phyloP scores from a whole-genome alignment of 352 stramenopile species.

The Pythium sukuiense region DNA sequence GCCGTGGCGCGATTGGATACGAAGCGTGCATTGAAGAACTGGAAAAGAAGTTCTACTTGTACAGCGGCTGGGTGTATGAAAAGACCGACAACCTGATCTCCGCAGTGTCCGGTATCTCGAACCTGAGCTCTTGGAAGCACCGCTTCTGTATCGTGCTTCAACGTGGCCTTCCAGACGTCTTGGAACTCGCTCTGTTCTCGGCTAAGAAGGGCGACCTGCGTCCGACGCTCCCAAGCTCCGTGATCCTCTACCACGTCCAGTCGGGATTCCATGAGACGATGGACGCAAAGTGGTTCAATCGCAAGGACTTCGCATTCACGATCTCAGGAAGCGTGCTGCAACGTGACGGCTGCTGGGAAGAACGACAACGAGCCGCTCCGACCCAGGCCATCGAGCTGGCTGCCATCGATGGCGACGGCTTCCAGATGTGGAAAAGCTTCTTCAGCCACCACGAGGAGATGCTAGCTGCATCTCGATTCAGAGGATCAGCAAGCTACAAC shows the following conservation, averaged over 20 bases:
- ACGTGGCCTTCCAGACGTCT: slow-evolving; percentile 48
- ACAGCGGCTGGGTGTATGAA: slow-evolving; percentile 35
- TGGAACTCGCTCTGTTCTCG: slow-evolving; percentile 76
- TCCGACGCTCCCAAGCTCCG: slow-evolving; percentile 51
- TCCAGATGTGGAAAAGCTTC: slow-evolving; percentile 61
- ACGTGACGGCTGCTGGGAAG: slow-evolving; percentile 28
- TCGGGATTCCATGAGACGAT: slow-evolving; percentile 39
- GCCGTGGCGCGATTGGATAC: slow-evolving; percentile 4
- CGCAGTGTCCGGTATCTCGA: slow-evolving; percentile 29
- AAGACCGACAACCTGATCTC: slow-evolving; percentile 36
- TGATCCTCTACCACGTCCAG: slow-evolving; percentile 63
- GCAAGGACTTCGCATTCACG: slow-evolving; percentile 61
- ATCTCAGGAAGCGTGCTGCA: slow-evolving; percentile 35
- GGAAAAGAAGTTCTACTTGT: slow-evolving; percentile 35
- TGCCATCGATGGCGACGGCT: slow-evolving; percentile 41
- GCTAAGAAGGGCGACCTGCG: slow-evolving; percentile 46
- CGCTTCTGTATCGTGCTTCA: slow-evolving; percentile 73
- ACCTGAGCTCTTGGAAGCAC: slow-evolving; percentile 34
- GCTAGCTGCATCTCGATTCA: neutral
- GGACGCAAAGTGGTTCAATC: slow-evolving; percentile 75
- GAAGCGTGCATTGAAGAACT: slow-evolving; percentile 36
- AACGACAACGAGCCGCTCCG: slow-evolving; percentile 35
- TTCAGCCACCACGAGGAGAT: slow-evolving; percentile 56
- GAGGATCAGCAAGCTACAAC: neutral
- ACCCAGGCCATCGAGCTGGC: slow-evolving; percentile 58